Conservation (phyloP, 2,329 filamentous ascomycete species). For the Botrytis aclada region DNA sequence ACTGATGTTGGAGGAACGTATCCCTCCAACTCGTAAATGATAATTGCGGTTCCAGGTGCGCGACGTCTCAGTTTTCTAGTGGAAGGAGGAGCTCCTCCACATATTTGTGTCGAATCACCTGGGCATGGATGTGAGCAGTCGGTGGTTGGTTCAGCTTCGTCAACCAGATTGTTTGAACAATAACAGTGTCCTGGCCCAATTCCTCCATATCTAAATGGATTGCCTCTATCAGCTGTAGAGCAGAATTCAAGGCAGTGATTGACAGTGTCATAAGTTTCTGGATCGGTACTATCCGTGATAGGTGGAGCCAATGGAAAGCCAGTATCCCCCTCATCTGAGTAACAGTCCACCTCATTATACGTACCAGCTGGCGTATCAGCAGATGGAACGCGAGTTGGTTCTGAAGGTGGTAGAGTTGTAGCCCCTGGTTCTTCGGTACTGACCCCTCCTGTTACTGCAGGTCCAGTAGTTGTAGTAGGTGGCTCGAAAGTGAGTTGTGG, state of each 20-base stretch:
- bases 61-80: neutral
- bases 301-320: constrained; percentile 6
- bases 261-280: neutral
- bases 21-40: neutral
- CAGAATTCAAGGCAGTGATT: neutral
- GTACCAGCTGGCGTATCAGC: neutral
- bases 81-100: neutral
- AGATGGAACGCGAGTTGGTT: constrained; percentile 4
- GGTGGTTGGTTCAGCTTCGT: neutral
- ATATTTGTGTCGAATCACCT: neutral
- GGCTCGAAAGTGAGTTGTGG: neutral
- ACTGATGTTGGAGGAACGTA: neutral
- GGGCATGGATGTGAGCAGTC: constrained; percentile 4
- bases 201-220: constrained; percentile 1
- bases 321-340: neutral
- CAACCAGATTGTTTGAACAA: neutral
- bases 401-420: neutral
- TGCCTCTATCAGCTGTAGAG: neutral
- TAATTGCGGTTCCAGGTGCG: neutral
- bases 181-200: constrained; percentile 14
- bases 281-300: neutral
- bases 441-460: neutral
- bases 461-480: neutral
- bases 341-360: constrained; percentile 1
- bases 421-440: neutral